A percentile compares a stretch with the other conserved stretches of the same genome.
Conservation (phyloP, 768 basidiomycete genomes). For the Austroboletus eburneus region DNA sequence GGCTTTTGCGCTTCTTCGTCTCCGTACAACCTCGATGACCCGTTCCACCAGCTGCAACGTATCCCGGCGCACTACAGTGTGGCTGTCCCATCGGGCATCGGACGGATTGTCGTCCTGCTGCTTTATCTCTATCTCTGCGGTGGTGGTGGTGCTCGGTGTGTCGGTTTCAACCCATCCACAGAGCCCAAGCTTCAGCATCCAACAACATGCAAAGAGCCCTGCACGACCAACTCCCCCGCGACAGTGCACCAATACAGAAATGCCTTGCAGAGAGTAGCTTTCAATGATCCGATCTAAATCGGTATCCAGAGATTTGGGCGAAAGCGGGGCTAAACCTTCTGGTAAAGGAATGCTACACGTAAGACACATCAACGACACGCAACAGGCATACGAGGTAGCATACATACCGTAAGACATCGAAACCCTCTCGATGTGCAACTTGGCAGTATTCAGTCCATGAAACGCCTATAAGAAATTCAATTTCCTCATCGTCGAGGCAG, state of each 20-base stretch:
- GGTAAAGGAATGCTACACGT: conserved; percentile 73
- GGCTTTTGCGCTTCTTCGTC: conserved; percentile 80
- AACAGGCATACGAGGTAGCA: neutral
- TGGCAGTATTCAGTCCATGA: conserved; percentile 76
- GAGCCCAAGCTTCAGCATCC: conserved; percentile 90
- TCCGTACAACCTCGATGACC: conserved; percentile 67
- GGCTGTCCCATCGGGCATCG: conserved; percentile 17
- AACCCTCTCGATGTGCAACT: conserved; percentile 55
- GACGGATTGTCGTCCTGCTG: neutral
- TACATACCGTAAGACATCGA: conserved; percentile 75
- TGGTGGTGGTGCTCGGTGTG: neutral
- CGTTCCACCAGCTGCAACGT: conserved; percentile 67
- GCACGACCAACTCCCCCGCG: conserved; percentile 93
- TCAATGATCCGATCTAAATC: conserved; percentile 64
- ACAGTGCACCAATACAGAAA: conserved; percentile 80
- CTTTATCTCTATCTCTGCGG: conserved; percentile 12
- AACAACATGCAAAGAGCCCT: conserved; percentile 87
- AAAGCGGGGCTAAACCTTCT: conserved; percentile 79
- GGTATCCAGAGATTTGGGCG: conserved; percentile 54
- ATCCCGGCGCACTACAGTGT: conserved; percentile 34
- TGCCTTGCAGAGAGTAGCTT: conserved; percentile 68
- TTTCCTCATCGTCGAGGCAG: conserved; percentile 82
- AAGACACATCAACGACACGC: neutral
- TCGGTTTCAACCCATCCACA: conserved; percentile 58
- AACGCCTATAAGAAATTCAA: conserved; percentile 72